Base-by-base conservation (phyloP, 768 basidiomycete species). In the Trametes villosa region DNA sequence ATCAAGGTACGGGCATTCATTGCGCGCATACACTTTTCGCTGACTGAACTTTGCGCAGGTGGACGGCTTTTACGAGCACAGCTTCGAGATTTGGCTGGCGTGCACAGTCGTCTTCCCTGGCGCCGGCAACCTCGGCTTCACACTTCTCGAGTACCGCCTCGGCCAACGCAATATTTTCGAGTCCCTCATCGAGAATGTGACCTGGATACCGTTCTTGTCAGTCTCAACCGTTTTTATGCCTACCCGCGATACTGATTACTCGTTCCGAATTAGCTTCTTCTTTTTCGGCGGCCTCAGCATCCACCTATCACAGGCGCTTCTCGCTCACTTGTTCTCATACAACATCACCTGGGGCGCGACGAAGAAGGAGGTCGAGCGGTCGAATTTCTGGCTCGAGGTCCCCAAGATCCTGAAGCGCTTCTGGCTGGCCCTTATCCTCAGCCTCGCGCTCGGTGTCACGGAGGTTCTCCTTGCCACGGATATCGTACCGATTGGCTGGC, bases 301-400 rank as follows among this genome's bases (percentile, higher is more conserved):
- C 50, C 84, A 85, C 40, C 74, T 86, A 57, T 76, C 78, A 1
- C 71, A 78, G 29, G 83, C 86, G 2, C 76, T 86, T 44, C 73
- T 82, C 36, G 79, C 82, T 0, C 84, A 86, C 70, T 29, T 86
- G 18, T 80, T 85, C 67, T 83, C 83, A n/a, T 86, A 84, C 65
- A 79, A 86, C 68, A 80, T 83, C 68, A 74, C 72, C 6, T 86
- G 85, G 86, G 76, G 78, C 4, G 78, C 84, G 29, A 86, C 86
- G 3, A 81, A 83, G 65, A 94, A 93, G 82, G 89, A 91, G 73
- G 91, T 95, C 34, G 88, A 94, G 73, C 81, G 85, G 45, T 91
- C 89, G 2, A 95, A 94, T 70, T 94, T 96, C 79, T 94, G 91
- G 83, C 84, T 89, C 57, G 94, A 96, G 72, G 85, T 94, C 5